These are phyloP conservation scores for Castanea mollissima DNA, from an alignment of 306 rosid species.

Conservation along the genomic window DNA sequence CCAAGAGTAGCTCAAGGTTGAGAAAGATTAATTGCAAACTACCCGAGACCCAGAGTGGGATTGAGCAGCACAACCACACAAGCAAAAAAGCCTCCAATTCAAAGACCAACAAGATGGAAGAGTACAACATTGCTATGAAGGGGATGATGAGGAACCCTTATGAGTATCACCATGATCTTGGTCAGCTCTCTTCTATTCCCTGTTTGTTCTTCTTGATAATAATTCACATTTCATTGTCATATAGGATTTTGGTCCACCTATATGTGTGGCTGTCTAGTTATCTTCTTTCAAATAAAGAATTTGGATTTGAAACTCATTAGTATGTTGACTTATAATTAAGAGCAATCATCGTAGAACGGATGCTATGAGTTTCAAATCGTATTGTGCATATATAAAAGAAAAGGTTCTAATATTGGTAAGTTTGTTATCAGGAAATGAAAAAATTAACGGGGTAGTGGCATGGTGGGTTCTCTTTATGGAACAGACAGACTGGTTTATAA, in stretches of 20 bases:
- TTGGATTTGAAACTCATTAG: no score
- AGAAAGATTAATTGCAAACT: conserved; percentile 45
- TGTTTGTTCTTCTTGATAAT: conserved; percentile 1
- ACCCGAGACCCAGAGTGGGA: conserved; percentile 39
- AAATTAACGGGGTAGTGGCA: neutral
- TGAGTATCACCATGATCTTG: conserved; percentile 93
- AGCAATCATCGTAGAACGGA: no score
- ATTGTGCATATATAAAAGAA: no score
- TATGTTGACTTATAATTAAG: no score
- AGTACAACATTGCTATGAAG: conserved; percentile 84
- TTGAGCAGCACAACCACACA: conserved; percentile 38
- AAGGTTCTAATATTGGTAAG: neutral
- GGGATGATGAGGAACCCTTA: conserved; percentile 91
- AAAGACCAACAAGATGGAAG: conserved; percentile 59
- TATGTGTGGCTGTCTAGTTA: neutral
- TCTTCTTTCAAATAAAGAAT: no score
- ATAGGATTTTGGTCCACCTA: neutral
- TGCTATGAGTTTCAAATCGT: no score
- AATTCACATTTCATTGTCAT: conserved; percentile 1
- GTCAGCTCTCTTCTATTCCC: conserved; percentile 49
- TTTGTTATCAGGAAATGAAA: neutral
- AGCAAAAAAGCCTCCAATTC: conserved; percentile 34
- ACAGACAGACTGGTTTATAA: neutral
- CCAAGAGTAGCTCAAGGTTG: conserved; percentile 11
- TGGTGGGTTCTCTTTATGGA: neutral